Conservation (phyloP, 2,329 filamentous ascomycete species). For the Pyrenochaeta sp. region DNA sequence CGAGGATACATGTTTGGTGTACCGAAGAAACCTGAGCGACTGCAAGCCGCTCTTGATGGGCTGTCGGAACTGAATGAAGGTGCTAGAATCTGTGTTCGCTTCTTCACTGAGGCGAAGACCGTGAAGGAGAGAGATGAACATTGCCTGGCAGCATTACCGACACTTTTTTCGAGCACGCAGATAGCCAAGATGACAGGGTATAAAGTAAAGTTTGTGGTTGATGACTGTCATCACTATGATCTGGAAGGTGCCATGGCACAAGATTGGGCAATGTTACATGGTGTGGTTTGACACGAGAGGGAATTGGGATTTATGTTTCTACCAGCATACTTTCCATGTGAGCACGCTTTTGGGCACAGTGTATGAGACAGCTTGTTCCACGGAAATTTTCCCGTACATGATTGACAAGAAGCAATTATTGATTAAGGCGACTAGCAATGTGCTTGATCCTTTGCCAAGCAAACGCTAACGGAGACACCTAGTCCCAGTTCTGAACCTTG, state of each 20-base stretch:
- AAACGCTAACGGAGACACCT: no score
- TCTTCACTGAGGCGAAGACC: constrained; percentile 20
- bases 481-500: no score
- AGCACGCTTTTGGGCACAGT: neutral
- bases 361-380: no score
- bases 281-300: neutral
- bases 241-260: constrained; percentile 7
- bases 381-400: no score
- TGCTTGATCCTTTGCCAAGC: no score
- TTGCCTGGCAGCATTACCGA: constrained; percentile 11
- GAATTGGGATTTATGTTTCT: no score
- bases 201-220: constrained; percentile 21
- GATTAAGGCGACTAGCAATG: no score
- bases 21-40: constrained; percentile 21
- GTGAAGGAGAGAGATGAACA: constrained; percentile 14
- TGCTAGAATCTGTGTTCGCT: constrained; percentile 20
- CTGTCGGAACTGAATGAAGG: constrained; percentile 22
- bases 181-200: constrained; percentile 13
- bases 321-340: no score
- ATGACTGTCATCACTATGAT: constrained; percentile 15
- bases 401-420: no score
- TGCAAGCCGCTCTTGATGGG: constrained; percentile 22
- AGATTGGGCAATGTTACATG: constrained; percentile 11
- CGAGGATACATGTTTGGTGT: constrained; percentile 28
- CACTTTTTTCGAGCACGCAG: constrained; percentile 14